Percentiles rank a stretch among this genome's conserved stretches.
Conservation (phyloP, 148 eudicot species). For the Silene conica region DNA sequence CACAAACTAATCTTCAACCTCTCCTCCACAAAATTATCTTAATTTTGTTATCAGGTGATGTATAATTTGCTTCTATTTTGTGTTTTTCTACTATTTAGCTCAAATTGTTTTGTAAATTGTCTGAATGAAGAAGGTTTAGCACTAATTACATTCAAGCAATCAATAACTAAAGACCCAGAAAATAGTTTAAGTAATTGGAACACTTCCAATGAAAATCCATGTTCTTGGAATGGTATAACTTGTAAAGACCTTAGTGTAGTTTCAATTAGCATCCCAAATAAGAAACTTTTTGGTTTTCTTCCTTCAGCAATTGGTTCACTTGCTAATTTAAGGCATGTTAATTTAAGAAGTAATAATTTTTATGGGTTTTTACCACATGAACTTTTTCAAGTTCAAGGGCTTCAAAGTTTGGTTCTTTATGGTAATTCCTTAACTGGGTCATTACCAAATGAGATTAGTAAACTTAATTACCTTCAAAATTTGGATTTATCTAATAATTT, state of each 20-base stretch:
- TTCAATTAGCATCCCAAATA: slow-evolving; percentile 79
- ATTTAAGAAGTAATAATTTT: slow-evolving; percentile 67
- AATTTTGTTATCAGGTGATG: slow-evolving; percentile 36
- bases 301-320: slow-evolving; percentile 62
- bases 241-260: slow-evolving; percentile 72
- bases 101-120: slow-evolving; percentile 27
- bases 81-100: slow-evolving; percentile 34
- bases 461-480: slow-evolving; percentile 59
- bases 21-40: slow-evolving; percentile 6
- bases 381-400: slow-evolving; percentile 60
- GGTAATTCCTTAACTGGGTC: slow-evolving; percentile 82
- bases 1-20: slow-evolving; percentile 17
- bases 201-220: slow-evolving; percentile 66
- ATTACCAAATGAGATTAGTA: slow-evolving; percentile 62
- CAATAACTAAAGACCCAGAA: slow-evolving; percentile 69
- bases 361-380: slow-evolving; percentile 58
- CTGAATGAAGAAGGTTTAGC: slow-evolving; percentile 80
- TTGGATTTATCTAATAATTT: slow-evolving; percentile 76
- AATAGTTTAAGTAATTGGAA: slow-evolving; percentile 76
- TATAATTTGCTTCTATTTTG: slow-evolving; percentile 30
- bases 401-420: slow-evolving; percentile 83
- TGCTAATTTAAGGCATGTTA: slow-evolving; percentile 67
- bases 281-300: slow-evolving; percentile 66
- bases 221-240: slow-evolving; percentile 96
- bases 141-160: slow-evolving; percentile 63